A percentile compares a stretch with the other conserved stretches of the same genome.
These are phyloP conservation scores for Cladophialophora carrionii DNA, from an alignment of 2,329 filamentous ascomycete genomes.

Conservation along the genomic window DNA sequence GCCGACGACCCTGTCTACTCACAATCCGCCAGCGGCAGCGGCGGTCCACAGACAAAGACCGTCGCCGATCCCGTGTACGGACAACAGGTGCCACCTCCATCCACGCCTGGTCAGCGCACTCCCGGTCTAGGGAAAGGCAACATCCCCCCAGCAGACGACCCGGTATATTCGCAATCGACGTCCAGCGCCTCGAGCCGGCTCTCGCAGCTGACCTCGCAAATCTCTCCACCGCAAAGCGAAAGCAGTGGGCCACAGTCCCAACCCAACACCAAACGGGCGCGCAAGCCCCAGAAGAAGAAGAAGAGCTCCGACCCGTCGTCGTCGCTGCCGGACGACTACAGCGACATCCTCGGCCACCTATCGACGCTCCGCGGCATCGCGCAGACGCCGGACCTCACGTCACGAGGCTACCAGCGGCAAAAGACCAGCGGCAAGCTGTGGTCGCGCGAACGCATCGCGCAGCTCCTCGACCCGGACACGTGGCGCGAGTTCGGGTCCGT, in stretches of 20 bases:
- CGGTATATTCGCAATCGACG: slow-evolving; percentile 24
- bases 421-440: slow-evolving; percentile 67
- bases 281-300: slow-evolving; percentile 30
- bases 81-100: background rate
- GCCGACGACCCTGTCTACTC: slow-evolving; percentile 13
- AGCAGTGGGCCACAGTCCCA: slow-evolving; percentile 17
- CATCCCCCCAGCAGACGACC: slow-evolving; percentile 4
- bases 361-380: slow-evolving; percentile 57
- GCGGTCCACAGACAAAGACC: background rate
- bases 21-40: background rate
- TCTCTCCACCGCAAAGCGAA: slow-evolving; percentile 38
- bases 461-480: slow-evolving; percentile 59
- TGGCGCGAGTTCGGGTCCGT: slow-evolving; percentile 65
- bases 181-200: slow-evolving; percentile 45
- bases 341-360: slow-evolving; percentile 63
- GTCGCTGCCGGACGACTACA: slow-evolving; percentile 62
- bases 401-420: slow-evolving; percentile 63
- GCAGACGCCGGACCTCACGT: slow-evolving; percentile 57
- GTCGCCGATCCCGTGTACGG: slow-evolving; percentile 8
- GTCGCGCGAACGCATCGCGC: slow-evolving; percentile 64
- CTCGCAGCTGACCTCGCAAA: slow-evolving; percentile 53
- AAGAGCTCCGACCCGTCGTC: slow-evolving; percentile 11
- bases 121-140: slow-evolving; percentile 2
- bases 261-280: slow-evolving; percentile 42
- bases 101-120: background rate